Evolutionary conservation across 768 basidiomycete species (phyloP).

Genomic region (Phanerodontia chrysosporium): DNA sequence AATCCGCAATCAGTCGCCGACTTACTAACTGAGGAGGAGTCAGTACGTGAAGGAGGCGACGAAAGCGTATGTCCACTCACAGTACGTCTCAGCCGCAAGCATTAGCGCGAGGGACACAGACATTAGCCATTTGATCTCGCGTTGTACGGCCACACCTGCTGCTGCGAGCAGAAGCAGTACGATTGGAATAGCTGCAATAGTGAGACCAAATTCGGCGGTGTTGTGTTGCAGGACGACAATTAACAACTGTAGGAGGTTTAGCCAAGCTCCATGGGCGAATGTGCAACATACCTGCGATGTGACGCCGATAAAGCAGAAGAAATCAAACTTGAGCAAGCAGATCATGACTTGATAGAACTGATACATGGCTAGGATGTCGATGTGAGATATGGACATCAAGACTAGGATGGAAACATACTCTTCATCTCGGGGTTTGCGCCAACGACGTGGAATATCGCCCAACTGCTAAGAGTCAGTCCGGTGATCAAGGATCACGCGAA

Average conservation of each 20-base stretch:
- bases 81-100: conserved; percentile 73
- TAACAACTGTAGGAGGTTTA: conserved; percentile 49
- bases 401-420: conserved; percentile 38
- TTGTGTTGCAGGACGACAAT: conserved; percentile 65
- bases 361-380: conserved; percentile 66
- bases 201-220: conserved; percentile 77
- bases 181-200: conserved; percentile 79
- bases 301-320: conserved; percentile 83
- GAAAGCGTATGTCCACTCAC: conserved; percentile 41
- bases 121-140: conserved; percentile 85
- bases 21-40: not conserved
- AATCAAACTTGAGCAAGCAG: conserved; percentile 86
- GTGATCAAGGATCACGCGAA: not conserved
- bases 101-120: conserved; percentile 65
- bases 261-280: not conserved
- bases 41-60: not conserved
- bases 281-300: conserved; percentile 66
- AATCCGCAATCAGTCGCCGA: not conserved
- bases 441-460: conserved; percentile 89
- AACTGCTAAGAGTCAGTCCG: conserved; percentile 43
- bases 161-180: conserved; percentile 63
- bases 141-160: conserved; percentile 67
- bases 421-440: conserved; percentile 85
- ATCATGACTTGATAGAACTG: conserved; percentile 86
- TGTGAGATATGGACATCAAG: not conserved